Percentiles rank a stretch among this genome's conserved stretches.
These are phyloP conservation scores for Chalaropsis ovoidea DNA, from an alignment of 2,329 filamentous ascomycete species.

Conservation along the genomic window DNA sequence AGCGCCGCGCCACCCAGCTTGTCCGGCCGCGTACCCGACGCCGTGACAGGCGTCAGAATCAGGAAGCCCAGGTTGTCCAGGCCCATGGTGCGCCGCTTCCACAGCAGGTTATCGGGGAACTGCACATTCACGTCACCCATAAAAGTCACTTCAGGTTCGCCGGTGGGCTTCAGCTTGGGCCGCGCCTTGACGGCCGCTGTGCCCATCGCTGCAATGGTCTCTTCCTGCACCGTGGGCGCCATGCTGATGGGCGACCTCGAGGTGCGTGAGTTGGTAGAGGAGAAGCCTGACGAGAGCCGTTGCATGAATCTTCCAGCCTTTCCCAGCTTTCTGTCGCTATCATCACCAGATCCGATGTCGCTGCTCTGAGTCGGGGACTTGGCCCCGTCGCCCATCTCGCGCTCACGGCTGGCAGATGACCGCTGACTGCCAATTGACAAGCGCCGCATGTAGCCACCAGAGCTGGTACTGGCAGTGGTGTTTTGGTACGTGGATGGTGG, in stretches of 20 bases:
- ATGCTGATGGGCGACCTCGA: slow-evolving; percentile 40
- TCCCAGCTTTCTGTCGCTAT: slow-evolving; percentile 42
- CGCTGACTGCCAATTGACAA: slow-evolving; percentile 54
- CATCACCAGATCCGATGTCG: slow-evolving; percentile 36
- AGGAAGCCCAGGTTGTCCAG: slow-evolving; percentile 77
- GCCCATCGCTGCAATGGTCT: slow-evolving; percentile 33
- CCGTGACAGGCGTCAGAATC: slow-evolving; percentile 57
- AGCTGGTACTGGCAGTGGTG: slow-evolving; percentile 23
- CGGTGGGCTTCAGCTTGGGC: slow-evolving; percentile 30
- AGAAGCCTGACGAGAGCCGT: slow-evolving; percentile 46
- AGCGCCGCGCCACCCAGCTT: slow-evolving; percentile 44
- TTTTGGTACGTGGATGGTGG: slow-evolving; percentile 41
- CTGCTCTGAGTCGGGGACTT: slow-evolving; percentile 12
- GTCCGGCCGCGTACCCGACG: slow-evolving; percentile 40
- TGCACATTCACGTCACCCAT: slow-evolving; percentile 92
- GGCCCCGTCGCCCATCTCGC: slow-evolving; percentile 36
- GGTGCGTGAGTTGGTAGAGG: slow-evolving; percentile 27
- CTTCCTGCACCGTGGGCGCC: slow-evolving; percentile 44
- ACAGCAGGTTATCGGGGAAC: slow-evolving; percentile 89
- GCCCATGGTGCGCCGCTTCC: slow-evolving; percentile 85
- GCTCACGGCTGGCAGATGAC: slow-evolving; percentile 43
- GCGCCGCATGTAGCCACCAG: slow-evolving; percentile 46
- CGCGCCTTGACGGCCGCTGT: slow-evolving; percentile 24
- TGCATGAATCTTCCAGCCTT: slow-evolving; percentile 50
- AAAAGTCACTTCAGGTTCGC: slow-evolving; percentile 45